Evolutionary conservation across 2,329 filamentous ascomycete genomes (phyloP), one percentile per base, ranked within the genome.

Genomic region (Alternaria novae-zelandiae): DNA sequence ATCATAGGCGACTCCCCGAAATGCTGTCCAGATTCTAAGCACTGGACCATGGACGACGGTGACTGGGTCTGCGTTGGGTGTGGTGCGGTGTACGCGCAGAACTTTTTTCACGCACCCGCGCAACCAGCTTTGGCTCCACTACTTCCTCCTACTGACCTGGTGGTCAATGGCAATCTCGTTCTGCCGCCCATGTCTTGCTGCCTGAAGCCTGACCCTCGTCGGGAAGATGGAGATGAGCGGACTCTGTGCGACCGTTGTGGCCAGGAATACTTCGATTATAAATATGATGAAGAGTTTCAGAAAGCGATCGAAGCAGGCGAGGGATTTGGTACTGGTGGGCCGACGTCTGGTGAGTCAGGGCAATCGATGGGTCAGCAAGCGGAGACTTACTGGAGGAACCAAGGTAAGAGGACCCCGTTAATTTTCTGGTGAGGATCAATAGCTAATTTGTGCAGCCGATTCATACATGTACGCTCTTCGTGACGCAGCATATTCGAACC

Each of bases 401-500:
- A 41, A 41, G 36, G 36, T 41, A 41, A 41, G 36, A 41, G 36
- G 4, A 17, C 9, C 36, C 36, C n/a, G 5, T 41, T 41, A 17
- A 11, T 41, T 11, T 17, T 41, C n/a, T 17, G 36, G 36, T 41
- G 36, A 41, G 36, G 36, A 41, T 0, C 2, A 0, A 41, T 6
- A 41, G 36, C 36, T 41, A 41, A 41, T 5, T 41, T 41, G 36
- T 41, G 36, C 36, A 41, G 36, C 36, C 36, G 36, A 17, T 17
- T 9, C 10, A 3, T 41, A 41, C n/a, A 41, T 41, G 36, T 2
- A 41, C 9, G 5, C 0, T 41, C 36, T 10, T 41, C 36, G 15
- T 17, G 4, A 11, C 1, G 0, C 36, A 17, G 15, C 36, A 17
- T 2, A 10, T 41, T 3, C 0, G 36, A 17, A 17, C 9, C n/a